Evolutionary conservation across 192 early-diverging fungal genomes (phyloP).

Genomic region (Phycomyces nitens): DNA sequence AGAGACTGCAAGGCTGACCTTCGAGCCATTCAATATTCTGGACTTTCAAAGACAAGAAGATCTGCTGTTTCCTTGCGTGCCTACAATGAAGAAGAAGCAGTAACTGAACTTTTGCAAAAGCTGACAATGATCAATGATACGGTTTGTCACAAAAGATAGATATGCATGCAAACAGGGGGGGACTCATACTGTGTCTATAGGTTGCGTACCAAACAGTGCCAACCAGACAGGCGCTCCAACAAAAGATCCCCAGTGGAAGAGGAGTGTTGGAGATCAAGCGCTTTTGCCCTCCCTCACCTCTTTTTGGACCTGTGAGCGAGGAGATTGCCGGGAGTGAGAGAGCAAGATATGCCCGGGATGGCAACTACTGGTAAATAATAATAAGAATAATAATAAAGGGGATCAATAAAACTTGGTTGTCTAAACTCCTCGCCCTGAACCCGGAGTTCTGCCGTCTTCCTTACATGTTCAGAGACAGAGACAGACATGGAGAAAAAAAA

Average conservation of each 20-base stretch:
- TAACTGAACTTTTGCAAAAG: slow-evolving; percentile 37
- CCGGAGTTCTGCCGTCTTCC: too few relatives aligned
- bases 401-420: neutral
- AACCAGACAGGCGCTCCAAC: slow-evolving; percentile 40
- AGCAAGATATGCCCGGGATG: slow-evolving; percentile 23
- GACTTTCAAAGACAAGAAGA: slow-evolving; percentile 34
- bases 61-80: slow-evolving; percentile 41
- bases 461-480: too few relatives aligned
- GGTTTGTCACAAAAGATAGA: slow-evolving; percentile 28
- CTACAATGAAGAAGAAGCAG: slow-evolving; percentile 43
- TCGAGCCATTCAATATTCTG: slow-evolving; percentile 40
- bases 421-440: neutral
- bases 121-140: slow-evolving; percentile 52
- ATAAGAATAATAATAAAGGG: neutral
- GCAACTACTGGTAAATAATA: slow-evolving; percentile 20
- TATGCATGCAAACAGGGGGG: neutral
- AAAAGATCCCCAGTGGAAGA: slow-evolving; percentile 52
- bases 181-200: slow-evolving; percentile 18
- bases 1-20: slow-evolving; percentile 43
- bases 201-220: slow-evolving; percentile 50
- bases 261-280: slow-evolving; percentile 42
- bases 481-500: too few relatives aligned
- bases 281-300: slow-evolving; percentile 37
- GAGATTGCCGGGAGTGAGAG: neutral
- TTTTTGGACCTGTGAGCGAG: slow-evolving; percentile 38